These are phyloP conservation scores for Cucumis melo DNA, from an alignment of 306 rosid species.

Conservation along the genomic window DNA sequence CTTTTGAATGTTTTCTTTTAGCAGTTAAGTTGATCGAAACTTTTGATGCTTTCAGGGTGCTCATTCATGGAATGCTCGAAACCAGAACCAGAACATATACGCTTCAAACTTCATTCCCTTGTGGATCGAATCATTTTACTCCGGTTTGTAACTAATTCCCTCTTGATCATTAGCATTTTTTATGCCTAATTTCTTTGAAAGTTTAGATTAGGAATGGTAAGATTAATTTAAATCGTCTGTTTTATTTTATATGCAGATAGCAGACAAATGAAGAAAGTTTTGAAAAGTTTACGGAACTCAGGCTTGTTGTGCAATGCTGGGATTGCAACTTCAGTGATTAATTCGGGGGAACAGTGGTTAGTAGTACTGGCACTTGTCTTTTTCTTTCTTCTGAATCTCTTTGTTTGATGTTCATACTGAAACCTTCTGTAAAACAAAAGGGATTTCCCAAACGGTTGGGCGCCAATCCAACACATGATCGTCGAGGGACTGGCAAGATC, in stretches of 20 bases:
- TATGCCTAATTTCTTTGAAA: not conserved
- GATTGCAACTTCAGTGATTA: conserved; percentile 55
- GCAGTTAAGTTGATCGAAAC: conserved; percentile 8
- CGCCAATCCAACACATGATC: conserved; percentile 91
- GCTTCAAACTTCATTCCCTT: conserved; percentile 87
- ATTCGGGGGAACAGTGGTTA: conserved; percentile 74
- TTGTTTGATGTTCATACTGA: not conserved
- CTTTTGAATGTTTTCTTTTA: not conserved
- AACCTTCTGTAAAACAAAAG: conserved; percentile 20
- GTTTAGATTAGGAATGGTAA: not conserved
- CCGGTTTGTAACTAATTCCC: conserved; percentile 30
- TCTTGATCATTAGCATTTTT: not conserved
- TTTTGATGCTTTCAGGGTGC: conserved; percentile 28
- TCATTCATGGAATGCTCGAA: conserved; percentile 41
- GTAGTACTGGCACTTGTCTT: not conserved
- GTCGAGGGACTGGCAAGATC: conserved; percentile 73
- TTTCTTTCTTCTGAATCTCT: not conserved
- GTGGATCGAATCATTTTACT: conserved; percentile 71
- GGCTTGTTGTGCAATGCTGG: conserved; percentile 51
- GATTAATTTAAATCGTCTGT: not conserved
- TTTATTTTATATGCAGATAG: conserved; percentile 22
- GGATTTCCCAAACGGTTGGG: conserved; percentile 99
- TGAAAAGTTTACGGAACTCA: conserved; percentile 44
- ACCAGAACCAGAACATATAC: conserved; percentile 48
- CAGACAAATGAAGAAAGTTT: conserved; percentile 26